Percentiles rank a stretch among this genome's conserved stretches.
These are phyloP conservation scores for Mortierella sp. DNA, from an alignment of 371 early-diverging fungal species.

Conservation along the genomic window DNA sequence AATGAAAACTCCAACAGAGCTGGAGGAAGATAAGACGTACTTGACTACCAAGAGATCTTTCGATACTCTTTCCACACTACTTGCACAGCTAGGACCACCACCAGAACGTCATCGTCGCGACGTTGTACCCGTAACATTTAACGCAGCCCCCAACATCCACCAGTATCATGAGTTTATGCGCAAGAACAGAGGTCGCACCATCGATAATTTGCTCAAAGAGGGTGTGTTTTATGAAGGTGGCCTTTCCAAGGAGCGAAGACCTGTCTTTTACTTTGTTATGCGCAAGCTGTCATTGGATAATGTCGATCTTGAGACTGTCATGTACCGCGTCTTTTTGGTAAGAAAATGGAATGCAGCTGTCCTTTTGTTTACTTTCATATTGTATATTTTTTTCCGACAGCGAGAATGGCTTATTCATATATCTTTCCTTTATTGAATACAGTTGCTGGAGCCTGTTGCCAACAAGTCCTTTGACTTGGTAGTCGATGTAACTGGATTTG, in stretches of 20 bases:
- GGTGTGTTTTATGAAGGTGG: constrained; percentile 87
- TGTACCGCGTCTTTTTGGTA: constrained; percentile 80
- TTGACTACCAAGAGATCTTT: constrained; percentile 65
- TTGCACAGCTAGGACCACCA: constrained; percentile 90
- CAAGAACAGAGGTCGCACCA: constrained; percentile 76
- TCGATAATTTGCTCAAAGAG: constrained; percentile 73
- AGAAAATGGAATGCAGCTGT: background rate
- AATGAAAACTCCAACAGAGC: constrained; percentile 55
- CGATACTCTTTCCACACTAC: constrained; percentile 82
- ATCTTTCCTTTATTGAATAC: background rate
- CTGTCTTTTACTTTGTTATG: constrained; percentile 89
- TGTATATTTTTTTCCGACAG: constrained; percentile 9
- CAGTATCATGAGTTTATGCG: constrained; percentile 86
- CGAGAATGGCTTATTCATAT: constrained; percentile 12
- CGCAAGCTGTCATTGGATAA: constrained; percentile 81
- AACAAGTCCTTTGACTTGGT: constrained; percentile 81
- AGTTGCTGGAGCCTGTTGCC: constrained; percentile 70
- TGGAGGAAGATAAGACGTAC: constrained; percentile 57
- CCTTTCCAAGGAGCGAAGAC: constrained; percentile 79
- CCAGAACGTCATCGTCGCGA: constrained; percentile 69
- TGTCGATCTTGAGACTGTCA: constrained; percentile 87
- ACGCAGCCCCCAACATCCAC: constrained; percentile 67
- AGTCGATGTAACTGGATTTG: constrained; percentile 87
- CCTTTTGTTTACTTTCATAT: constrained; percentile 2
- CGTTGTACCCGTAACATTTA: constrained; percentile 63